Percentiles rank a stretch among this genome's conserved stretches.
phyloP scores from a whole-genome alignment of 192 early-diverging fungal species.

The Linnemannia hyalina region DNA sequence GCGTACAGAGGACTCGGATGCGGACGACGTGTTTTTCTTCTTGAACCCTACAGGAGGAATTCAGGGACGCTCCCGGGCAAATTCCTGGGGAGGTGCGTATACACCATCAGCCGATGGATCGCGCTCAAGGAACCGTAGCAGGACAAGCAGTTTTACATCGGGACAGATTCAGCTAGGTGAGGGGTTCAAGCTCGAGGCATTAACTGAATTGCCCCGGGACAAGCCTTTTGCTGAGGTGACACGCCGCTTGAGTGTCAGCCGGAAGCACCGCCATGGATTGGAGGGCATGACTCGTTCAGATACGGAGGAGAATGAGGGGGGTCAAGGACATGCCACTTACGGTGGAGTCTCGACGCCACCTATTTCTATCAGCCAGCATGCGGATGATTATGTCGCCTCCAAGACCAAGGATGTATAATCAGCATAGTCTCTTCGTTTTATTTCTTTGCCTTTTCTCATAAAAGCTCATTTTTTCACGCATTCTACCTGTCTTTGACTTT shows the following conservation, averaged over 20 bases:
- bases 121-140: conserved; percentile 49
- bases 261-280: conserved; percentile 15
- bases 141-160: conserved; percentile 56
- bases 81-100: conserved; percentile 44
- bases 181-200: conserved; percentile 58
- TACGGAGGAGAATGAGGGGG: not conserved
- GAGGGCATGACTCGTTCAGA: conserved; percentile 25
- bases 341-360: conserved; percentile 31
- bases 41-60: conserved; percentile 57
- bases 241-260: conserved; percentile 10
- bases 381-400: conserved; percentile 33
- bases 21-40: conserved; percentile 63
- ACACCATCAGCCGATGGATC: conserved; percentile 50
- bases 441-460: not conserved
- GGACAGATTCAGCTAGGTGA: conserved; percentile 36
- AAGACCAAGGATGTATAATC: conserved; percentile 39
- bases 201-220: conserved; percentile 53
- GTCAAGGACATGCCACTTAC: not conserved
- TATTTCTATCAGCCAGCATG: conserved; percentile 39
- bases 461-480: not conserved
- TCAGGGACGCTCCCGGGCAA: conserved; percentile 47
- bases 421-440: not conserved
- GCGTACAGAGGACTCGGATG: conserved; percentile 59
- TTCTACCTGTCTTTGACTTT: not conserved
- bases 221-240: conserved; percentile 50